phyloP scores from a whole-genome alignment of 1,284 basidiomycete species.

The Tilletia walkeri region DNA sequence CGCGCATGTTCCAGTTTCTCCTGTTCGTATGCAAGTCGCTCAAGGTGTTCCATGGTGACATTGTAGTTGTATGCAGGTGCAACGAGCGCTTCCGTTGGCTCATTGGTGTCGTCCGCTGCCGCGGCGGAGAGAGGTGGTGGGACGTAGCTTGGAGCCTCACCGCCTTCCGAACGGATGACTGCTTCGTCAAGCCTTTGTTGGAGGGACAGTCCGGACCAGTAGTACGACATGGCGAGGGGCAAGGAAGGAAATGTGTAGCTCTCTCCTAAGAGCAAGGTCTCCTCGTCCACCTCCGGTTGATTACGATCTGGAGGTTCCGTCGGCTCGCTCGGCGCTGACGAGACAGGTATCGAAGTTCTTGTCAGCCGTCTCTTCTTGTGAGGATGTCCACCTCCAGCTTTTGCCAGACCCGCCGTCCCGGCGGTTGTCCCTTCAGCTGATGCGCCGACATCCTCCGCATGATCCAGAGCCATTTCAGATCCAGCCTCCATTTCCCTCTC shows the following conservation, averaged over 20 bases:
- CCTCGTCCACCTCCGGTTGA: neutral
- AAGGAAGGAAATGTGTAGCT: neutral
- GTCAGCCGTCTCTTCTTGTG: constrained; percentile 1
- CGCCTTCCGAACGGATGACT: constrained; percentile 1
- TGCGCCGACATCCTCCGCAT: neutral
- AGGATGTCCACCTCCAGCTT: neutral
- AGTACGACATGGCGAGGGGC: constrained; percentile 10
- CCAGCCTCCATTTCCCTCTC: neutral
- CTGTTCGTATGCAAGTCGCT: constrained; percentile 44
- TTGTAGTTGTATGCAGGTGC: constrained; percentile 10
- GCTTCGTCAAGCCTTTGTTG: neutral
- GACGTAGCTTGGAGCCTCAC: neutral
- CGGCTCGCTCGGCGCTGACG: neutral
- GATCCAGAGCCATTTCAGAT: no score
- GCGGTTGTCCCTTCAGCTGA: neutral
- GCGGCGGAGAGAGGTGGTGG: neutral
- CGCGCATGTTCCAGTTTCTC: constrained; percentile 35
- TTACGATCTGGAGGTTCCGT: constrained; percentile 5
- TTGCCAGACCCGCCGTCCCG: no score
- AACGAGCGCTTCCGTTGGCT: neutral
- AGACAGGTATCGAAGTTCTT: neutral
- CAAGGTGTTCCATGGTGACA: constrained; percentile 37
- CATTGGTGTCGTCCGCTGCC: neutral
- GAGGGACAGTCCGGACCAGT: constrained; percentile 11
- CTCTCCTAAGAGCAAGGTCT: neutral